These are phyloP conservation scores for Medicago truncatula DNA, from an alignment of 306 rosid genomes.

Conservation along the genomic window DNA sequence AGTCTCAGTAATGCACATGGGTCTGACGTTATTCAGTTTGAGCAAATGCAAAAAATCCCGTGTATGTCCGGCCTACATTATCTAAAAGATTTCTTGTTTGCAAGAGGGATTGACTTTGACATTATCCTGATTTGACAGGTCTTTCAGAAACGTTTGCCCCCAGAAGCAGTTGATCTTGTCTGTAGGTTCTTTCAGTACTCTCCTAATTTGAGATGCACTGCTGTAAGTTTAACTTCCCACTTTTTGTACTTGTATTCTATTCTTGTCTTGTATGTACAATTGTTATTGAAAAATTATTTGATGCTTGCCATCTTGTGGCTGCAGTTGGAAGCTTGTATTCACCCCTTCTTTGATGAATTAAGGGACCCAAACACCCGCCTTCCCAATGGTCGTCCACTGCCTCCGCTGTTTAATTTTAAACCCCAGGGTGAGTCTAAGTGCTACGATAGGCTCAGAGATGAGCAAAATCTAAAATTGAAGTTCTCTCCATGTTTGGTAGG, in stretches of 20 bases:
- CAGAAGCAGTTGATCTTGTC: conserved; percentile 98
- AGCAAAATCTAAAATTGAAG: conserved; percentile 28
- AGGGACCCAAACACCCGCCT: conserved; percentile 95
- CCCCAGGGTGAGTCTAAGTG: conserved; percentile 67
- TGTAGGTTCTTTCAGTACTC: conserved; percentile 99
- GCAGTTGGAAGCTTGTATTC: conserved; percentile 99
- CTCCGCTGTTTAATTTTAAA: conserved; percentile 94
- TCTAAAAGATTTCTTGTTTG: conserved; percentile 28
- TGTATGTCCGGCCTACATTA: conserved; percentile 10
- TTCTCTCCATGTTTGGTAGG: not conserved
- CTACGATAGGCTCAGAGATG: conserved; percentile 26
- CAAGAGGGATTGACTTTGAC: conserved; percentile 18
- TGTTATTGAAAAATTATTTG: conserved; percentile 19
- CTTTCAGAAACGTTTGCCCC: conserved; percentile 96
- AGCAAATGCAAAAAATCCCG: conserved; percentile 4
- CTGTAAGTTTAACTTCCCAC: conserved; percentile 63
- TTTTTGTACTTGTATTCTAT: conserved; percentile 22
- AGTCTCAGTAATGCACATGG: conserved; percentile 5
- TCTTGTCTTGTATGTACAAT: conserved; percentile 22
- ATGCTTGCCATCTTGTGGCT: conserved; percentile 22
- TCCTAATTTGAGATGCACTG: conserved; percentile 97
- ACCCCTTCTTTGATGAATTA: conserved; percentile 97
- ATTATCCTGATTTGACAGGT: conserved; percentile 61
- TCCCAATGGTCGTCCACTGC: conserved; percentile 98
- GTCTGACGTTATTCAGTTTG: conserved; percentile 32